Base-by-base conservation (phyloP, 495 filamentous ascomycete genomes). In the Penicillium ucsense region DNA sequence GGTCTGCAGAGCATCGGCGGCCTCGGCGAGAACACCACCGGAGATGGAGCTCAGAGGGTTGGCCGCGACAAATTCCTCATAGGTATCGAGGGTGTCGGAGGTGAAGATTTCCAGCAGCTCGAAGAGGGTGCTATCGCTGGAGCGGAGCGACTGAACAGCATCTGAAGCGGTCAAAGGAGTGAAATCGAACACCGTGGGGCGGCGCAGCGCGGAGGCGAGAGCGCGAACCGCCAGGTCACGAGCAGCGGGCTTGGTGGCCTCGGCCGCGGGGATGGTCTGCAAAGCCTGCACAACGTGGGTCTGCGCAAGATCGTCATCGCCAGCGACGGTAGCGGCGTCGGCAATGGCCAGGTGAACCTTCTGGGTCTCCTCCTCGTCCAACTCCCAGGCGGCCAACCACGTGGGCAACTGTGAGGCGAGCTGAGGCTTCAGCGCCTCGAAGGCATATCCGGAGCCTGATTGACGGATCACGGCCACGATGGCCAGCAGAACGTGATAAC, bases 21-120 rank as follows among this genome's bases (percentile, higher is more conserved):
- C 81, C 20, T 75, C 72, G 52, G 72, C 61, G 48, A 74, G 59
- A 12, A 71, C 70, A 12, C 68, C 69, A 35, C 60, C 60, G 30
- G 69, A 71, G 57, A 74, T 72, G 43, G 62, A 63, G 35, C 60
- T 51, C 45, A 74, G 61, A 8, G 68, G 69, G 48, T 52, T 70
- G 52, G 70, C 54, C 41, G 61, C 49, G 50, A 84, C 79, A 72
- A 97, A 97, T 63, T 92, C 90, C 59, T 88, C 85, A 73, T 94
- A 95, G 61, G 95, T 88, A 55, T 96, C 94, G 40, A 95, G 77
- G 41, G 85, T 81, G 60, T 97, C 88, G 49, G 90, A 84, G 51
- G 85, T 85, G 72, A 99, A 96, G 63, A 97, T 86, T 53, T 95
- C 91, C 47, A 96, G 81, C 8, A 99, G 81, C 64, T 97, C 88